phyloP scores from a whole-genome alignment of 2,329 filamentous ascomycete species.

The Parastagonospora avenae region DNA sequence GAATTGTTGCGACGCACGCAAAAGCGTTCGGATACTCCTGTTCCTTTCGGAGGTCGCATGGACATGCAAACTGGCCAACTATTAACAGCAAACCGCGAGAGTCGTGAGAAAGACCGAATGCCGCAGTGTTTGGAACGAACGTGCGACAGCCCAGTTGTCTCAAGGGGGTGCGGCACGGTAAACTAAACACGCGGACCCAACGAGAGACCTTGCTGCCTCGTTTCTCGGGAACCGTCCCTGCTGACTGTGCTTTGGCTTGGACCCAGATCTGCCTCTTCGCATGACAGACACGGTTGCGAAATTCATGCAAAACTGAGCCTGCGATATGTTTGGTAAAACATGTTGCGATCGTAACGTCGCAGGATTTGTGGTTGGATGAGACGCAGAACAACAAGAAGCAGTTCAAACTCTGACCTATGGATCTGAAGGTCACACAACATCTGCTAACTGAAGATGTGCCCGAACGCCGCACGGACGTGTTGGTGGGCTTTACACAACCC shows the following conservation, averaged over 20 bases:
- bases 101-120: slow-evolving; percentile 5
- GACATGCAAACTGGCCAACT: slow-evolving; percentile 5
- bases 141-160: slow-evolving; percentile 37
- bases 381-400: slow-evolving; percentile 8
- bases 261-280: neutral
- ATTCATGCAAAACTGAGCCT: slow-evolving; percentile 10
- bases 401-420: slow-evolving; percentile 8
- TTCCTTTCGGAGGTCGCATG: slow-evolving; percentile 12
- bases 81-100: slow-evolving; percentile 11
- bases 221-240: slow-evolving; percentile 21
- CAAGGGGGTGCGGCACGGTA: slow-evolving; percentile 25
- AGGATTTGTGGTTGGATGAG: slow-evolving; percentile 10
- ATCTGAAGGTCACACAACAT: slow-evolving; percentile 12
- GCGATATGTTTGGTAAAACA: slow-evolving; percentile 4
- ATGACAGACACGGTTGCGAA: slow-evolving; percentile 28
- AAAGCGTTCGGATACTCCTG: neutral
- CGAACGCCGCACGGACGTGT: slow-evolving; percentile 12
- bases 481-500: slow-evolving; percentile 22
- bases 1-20: slow-evolving; percentile 2
- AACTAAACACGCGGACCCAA: slow-evolving; percentile 29
- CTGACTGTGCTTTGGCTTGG: slow-evolving; percentile 5
- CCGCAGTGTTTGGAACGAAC: slow-evolving; percentile 24
- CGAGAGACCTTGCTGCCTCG: slow-evolving; percentile 26
- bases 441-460: slow-evolving; percentile 16
- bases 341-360: slow-evolving; percentile 8